Conservation (phyloP, 2,329 filamentous ascomycete genomes). For the Cytospora piceicola region DNA sequence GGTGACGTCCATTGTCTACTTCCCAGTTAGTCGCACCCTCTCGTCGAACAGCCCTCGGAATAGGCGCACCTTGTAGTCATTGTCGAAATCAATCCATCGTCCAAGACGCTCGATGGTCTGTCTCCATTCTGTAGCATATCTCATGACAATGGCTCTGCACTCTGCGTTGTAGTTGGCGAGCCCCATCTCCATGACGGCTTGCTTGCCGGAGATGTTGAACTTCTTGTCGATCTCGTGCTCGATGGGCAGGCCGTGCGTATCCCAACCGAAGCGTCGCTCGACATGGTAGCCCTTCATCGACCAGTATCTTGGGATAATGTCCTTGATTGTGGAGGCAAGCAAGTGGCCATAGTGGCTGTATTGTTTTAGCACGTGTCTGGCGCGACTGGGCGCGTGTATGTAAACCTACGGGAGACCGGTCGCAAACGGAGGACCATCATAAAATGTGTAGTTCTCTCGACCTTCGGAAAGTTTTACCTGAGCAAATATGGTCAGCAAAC, state of each 20-base stretch:
- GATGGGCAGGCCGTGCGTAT: constrained; percentile 90
- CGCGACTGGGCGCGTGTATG: not conserved
- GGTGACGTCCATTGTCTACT: constrained; percentile 80
- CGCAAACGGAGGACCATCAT: constrained; percentile 82
- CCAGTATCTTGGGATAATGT: constrained; percentile 96
- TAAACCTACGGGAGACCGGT: constrained; percentile 61
- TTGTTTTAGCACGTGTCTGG: constrained; percentile 9
- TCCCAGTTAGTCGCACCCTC: constrained; percentile 39
- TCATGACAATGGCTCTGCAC: constrained; percentile 92
- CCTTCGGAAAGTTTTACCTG: constrained; percentile 79
- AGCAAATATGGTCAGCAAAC: constrained; percentile 28
- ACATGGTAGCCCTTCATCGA: constrained; percentile 96
- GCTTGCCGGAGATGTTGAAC: constrained; percentile 77
- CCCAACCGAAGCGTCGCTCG: constrained; percentile 92
- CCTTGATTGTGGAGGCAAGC: constrained; percentile 92
- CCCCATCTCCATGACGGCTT: constrained; percentile 84
- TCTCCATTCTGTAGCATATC: constrained; percentile 85
- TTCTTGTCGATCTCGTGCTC: constrained; percentile 99
- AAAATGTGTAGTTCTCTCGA: constrained; percentile 88
- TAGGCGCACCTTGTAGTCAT: constrained; percentile 77
- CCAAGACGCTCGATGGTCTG: constrained; percentile 85
- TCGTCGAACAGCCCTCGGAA: not conserved
- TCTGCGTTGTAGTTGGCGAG: constrained; percentile 89
- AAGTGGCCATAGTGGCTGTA: constrained; percentile 67
- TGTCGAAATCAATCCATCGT: constrained; percentile 97